These are phyloP conservation scores for Paradendryphiella salina DNA, from an alignment of 2,329 filamentous ascomycete genomes.

Conservation along the genomic window DNA sequence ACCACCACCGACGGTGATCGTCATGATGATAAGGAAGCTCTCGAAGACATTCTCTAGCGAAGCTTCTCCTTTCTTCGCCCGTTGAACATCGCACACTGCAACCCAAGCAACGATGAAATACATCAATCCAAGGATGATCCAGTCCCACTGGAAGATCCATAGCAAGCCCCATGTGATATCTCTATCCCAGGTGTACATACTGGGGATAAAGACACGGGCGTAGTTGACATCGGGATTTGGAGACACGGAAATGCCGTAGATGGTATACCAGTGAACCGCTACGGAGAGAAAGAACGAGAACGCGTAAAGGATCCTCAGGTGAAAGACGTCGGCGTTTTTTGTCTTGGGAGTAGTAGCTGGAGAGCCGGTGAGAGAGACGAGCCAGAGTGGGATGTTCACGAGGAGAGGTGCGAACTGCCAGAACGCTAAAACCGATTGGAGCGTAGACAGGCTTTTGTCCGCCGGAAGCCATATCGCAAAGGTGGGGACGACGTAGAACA, in stretches of 20 bases:
- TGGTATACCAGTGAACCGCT: conserved; percentile 12
- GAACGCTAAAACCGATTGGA: conserved; percentile 18
- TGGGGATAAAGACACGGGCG: conserved; percentile 19
- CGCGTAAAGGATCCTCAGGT: conserved; percentile 19
- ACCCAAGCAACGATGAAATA: conserved; percentile 12
- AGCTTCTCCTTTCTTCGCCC: conserved; percentile 13
- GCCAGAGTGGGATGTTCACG: conserved; percentile 22
- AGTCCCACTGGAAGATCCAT: conserved; percentile 29
- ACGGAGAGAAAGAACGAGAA: conserved; percentile 10
- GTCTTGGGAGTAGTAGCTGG: conserved; percentile 1
- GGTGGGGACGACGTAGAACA: conserved; percentile 18
- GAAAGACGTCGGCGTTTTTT: conserved; percentile 14
- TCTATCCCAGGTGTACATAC: conserved; percentile 10
- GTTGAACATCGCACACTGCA: conserved; percentile 19
- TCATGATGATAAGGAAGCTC: conserved; percentile 7
- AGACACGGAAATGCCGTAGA: conserved; percentile 18
- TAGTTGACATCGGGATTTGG: conserved; percentile 14
- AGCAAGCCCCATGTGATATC: conserved; percentile 14
- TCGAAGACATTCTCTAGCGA: conserved; percentile 13
- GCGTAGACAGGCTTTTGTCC: neutral
- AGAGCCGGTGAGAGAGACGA: conserved; percentile 15
- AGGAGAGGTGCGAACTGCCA: conserved; percentile 22
- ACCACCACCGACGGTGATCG: conserved; percentile 14
- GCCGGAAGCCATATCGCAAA: conserved; percentile 16
- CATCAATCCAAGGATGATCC: conserved; percentile 11